Conservation (phyloP, 2,329 filamentous ascomycete species). For the Botryosphaeria dothidea region DNA sequence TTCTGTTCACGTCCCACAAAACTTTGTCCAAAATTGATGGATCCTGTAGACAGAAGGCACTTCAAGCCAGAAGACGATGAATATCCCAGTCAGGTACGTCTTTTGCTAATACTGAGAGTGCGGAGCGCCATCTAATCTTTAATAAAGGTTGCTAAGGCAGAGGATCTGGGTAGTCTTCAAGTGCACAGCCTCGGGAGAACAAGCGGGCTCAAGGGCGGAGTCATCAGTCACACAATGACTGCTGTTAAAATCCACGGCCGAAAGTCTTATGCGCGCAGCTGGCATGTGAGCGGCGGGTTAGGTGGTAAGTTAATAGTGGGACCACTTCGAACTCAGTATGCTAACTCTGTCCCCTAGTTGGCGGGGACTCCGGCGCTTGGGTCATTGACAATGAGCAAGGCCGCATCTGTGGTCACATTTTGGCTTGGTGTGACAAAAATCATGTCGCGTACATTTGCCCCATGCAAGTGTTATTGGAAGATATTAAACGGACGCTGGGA, state of each 20-base stretch:
- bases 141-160: constrained; percentile 52
- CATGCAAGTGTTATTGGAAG: constrained; percentile 85
- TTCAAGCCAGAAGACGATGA: constrained; percentile 40
- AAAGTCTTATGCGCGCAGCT: constrained; percentile 73
- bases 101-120: constrained; percentile 25
- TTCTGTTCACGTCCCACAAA: constrained; percentile 30
- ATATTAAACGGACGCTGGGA: constrained; percentile 77
- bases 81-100: constrained; percentile 51
- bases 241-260: constrained; percentile 88
- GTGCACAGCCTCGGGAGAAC: constrained; percentile 91
- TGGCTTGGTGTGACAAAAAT: constrained; percentile 82
- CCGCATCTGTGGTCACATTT: constrained; percentile 81
- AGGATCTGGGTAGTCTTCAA: constrained; percentile 68
- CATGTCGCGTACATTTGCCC: constrained; percentile 89
- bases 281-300: constrained; percentile 62
- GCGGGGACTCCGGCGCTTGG: constrained; percentile 93
- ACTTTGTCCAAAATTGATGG: constrained; percentile 34
- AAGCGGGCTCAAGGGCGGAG: constrained; percentile 76
- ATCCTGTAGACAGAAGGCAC: constrained; percentile 36
- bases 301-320: constrained; percentile 44
- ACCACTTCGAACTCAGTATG: neutral
- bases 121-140: neutral
- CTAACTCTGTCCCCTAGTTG: constrained; percentile 52
- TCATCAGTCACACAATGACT: constrained; percentile 74
- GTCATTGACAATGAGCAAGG: constrained; percentile 79